phyloP scores from a whole-genome alignment of 768 basidiomycete species.

The Asterophora parasitica region DNA sequence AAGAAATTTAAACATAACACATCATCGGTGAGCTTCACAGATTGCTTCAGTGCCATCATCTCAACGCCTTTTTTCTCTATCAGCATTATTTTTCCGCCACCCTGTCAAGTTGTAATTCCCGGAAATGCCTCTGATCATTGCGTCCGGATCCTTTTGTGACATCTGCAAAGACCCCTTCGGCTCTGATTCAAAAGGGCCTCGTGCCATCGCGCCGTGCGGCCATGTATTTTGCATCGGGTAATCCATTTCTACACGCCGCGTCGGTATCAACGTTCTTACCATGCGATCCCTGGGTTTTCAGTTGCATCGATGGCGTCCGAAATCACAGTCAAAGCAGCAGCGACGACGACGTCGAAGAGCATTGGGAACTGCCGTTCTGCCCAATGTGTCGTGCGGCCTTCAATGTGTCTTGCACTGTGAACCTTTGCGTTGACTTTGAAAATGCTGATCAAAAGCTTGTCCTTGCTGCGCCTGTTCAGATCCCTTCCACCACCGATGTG shows the following conservation, averaged over 20 bases:
- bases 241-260: slow-evolving; percentile 18
- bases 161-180: slow-evolving; percentile 67
- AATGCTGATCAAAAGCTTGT: slow-evolving; percentile 17
- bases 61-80: too few relatives aligned
- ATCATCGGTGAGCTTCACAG: too few relatives aligned
- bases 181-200: slow-evolving; percentile 48
- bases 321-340: too few relatives aligned
- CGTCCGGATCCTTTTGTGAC: slow-evolving; percentile 66
- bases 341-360: slow-evolving; percentile 26
- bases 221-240: slow-evolving; percentile 61
- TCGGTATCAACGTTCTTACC: slow-evolving; percentile 1
- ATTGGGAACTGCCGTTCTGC: slow-evolving; percentile 31
- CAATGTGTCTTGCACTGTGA: slow-evolving; percentile 39
- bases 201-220: slow-evolving; percentile 65
- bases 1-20: too few relatives aligned
- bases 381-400: slow-evolving; percentile 62
- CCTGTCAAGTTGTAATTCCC: too few relatives aligned
- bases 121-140: slow-evolving; percentile 62
- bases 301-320: slow-evolving; percentile 51
- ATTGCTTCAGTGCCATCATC: too few relatives aligned
- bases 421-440: slow-evolving; percentile 58
- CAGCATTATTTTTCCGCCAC: too few relatives aligned
- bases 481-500: slow-evolving; percentile 30
- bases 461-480: slow-evolving; percentile 5
- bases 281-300: slow-evolving; percentile 21